These are phyloP conservation scores for Backusella liffmaniae DNA, from an alignment of 192 early-diverging fungal genomes.

Conservation along the genomic window DNA sequence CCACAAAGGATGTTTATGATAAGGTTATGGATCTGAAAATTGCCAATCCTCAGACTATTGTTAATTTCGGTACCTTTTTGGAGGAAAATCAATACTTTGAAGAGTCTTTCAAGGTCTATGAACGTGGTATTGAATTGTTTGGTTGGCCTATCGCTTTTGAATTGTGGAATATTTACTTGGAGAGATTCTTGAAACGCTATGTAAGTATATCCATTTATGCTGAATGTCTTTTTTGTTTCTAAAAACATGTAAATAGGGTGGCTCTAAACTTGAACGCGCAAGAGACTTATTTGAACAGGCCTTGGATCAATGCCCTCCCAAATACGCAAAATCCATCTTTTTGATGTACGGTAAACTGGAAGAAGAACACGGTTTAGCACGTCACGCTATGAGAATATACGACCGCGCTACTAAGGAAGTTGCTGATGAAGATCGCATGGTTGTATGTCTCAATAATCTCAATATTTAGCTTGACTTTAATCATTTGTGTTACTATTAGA, in stretches of 20 bases:
- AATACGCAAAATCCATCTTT: slow-evolving; percentile 84
- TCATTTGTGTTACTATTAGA: slow-evolving; percentile 25
- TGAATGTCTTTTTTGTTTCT: background rate
- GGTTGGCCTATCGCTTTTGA: slow-evolving; percentile 97
- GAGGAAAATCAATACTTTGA: slow-evolving; percentile 91
- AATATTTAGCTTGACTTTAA: background rate
- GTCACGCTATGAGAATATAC: slow-evolving; percentile 92
- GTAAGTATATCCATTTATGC: slow-evolving; percentile 31
- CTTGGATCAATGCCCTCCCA: slow-evolving; percentile 77
- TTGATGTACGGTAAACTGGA: slow-evolving; percentile 91
- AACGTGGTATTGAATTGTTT: slow-evolving; percentile 94
- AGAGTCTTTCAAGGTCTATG: slow-evolving; percentile 94
- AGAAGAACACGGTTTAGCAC: slow-evolving; percentile 87
- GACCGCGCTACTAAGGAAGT: slow-evolving; percentile 90
- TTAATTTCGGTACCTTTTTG: slow-evolving; percentile 90
- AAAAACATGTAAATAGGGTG: slow-evolving; percentile 50
- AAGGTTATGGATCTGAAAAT: slow-evolving; percentile 90
- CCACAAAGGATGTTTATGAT: slow-evolving; percentile 84
- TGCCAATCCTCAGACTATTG: slow-evolving; percentile 93
- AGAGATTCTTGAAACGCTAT: slow-evolving; percentile 82
- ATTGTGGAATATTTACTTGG: slow-evolving; percentile 95
- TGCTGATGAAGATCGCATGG: slow-evolving; percentile 66
- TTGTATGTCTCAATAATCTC: slow-evolving; percentile 29
- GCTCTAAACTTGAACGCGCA: slow-evolving; percentile 82
- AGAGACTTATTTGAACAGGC: slow-evolving; percentile 97